Percentiles rank a stretch among this genome's conserved stretches.
Evolutionary conservation across 257 asterid genomes (phyloP).

Genomic region (Solanum virginianum): DNA sequence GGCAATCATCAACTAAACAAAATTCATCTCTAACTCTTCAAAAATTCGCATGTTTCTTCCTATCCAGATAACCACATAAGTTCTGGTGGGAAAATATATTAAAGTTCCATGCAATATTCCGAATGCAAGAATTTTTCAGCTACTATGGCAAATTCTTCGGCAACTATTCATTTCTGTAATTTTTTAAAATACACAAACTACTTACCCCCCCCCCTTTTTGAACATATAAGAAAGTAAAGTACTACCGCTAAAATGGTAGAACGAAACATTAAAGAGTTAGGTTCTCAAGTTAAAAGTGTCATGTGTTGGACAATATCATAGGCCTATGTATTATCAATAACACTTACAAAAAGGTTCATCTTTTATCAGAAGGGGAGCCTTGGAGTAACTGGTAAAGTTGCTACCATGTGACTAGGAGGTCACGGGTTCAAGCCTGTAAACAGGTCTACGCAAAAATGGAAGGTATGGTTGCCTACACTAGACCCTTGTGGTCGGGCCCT

Average conservation of each 20-base stretch:
- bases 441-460: too few relatives aligned
- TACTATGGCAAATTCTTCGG: not conserved
- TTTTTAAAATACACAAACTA: not conserved
- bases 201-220: not conserved
- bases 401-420: too few relatives aligned
- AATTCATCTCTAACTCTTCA: not conserved
- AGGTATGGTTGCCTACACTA: too few relatives aligned
- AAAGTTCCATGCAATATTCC: not conserved
- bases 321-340: not conserved
- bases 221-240: not conserved
- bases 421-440: too few relatives aligned
- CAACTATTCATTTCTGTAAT: not conserved
- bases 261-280: not conserved
- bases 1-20: not conserved
- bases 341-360: not conserved
- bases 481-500: too few relatives aligned
- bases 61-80: not conserved
- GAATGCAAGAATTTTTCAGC: not conserved
- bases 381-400: too few relatives aligned
- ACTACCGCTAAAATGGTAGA: not conserved
- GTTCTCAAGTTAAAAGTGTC: not conserved
- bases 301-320: not conserved
- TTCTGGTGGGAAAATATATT: not conserved
- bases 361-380: not conserved
- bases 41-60: not conserved